Evolutionary conservation across 2,329 filamentous ascomycete species (phyloP).

Genomic region (Drechslera avenae): DNA sequence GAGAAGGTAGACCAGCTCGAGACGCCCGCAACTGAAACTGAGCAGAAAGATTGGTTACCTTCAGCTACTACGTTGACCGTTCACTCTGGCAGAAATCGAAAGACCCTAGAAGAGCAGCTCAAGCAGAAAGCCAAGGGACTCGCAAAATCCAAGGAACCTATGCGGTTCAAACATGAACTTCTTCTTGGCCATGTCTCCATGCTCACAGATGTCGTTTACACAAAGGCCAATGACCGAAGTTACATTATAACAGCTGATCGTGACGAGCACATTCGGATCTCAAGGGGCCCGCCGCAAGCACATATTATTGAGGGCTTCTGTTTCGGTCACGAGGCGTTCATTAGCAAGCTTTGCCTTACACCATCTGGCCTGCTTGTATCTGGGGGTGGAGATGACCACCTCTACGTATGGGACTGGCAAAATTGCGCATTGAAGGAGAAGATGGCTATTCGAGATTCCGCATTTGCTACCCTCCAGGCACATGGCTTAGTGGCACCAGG

Average conservation of each 20-base stretch:
- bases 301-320: slow-evolving; percentile 91
- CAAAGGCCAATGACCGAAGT: slow-evolving; percentile 55
- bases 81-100: slow-evolving; percentile 65
- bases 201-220: slow-evolving; percentile 74
- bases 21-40: slow-evolving; percentile 20
- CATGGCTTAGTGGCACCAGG: slow-evolving; percentile 18
- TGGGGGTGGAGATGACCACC: slow-evolving; percentile 79
- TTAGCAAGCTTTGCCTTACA: slow-evolving; percentile 75
- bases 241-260: slow-evolving; percentile 72
- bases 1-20: slow-evolving; percentile 24
- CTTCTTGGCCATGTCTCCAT: slow-evolving; percentile 94
- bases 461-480: slow-evolving; percentile 25
- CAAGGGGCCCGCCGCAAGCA: slow-evolving; percentile 77
- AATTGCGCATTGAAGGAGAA: slow-evolving; percentile 60
- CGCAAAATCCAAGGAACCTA: slow-evolving; percentile 55
- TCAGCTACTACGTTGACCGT: slow-evolving; percentile 64
- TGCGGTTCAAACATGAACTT: slow-evolving; percentile 73
- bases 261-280: slow-evolving; percentile 87
- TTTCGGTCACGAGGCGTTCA: slow-evolving; percentile 83
- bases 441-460: slow-evolving; percentile 49
- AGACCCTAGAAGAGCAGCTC: slow-evolving; percentile 62
- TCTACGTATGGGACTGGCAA: slow-evolving; percentile 85
- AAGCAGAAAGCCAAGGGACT: slow-evolving; percentile 50
- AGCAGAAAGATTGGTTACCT: slow-evolving; percentile 53
- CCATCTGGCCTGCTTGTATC: slow-evolving; percentile 72